Base-by-base conservation (phyloP, 2,329 filamentous ascomycete species). In the Aspergillus transmontanensis region DNA sequence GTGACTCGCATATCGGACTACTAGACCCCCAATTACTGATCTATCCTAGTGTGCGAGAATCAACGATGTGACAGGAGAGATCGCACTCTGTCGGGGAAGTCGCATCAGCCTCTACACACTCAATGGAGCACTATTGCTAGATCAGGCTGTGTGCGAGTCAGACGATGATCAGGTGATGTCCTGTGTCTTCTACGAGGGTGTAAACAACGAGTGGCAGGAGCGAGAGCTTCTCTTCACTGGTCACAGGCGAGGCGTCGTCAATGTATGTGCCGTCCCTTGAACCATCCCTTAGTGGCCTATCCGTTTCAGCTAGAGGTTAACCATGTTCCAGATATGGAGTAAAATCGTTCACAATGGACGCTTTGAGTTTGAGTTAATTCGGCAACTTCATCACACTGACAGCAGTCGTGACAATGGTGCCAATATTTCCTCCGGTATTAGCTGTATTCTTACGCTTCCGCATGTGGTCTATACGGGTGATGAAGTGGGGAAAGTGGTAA, bases 181-280 rank as follows among this genome's bases (percentile, higher is more conserved):
- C 1, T 95, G 93, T 67, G 92, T 94, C 3, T 97, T 97, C 76
- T 98, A 98, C 78, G 94, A 98, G 76, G 94, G 94, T 0, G 86
- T 89, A 0, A 90, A 90, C 2, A 95, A 93, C 70, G 95, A 98
- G 78, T 98, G 94, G 92, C 83, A 97, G 4, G 92, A 96, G 78
- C 89, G 90, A 60, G 89, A 90, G 64, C 83, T 99, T 50, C 82
- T 98, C 43, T 94, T 99, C 67, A 98, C 94, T 0, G 95, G 95
- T 0, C 95, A 98, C 75, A 85, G 87, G 66, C 84, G 89, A 58
- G 95, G 95, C 0, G 85, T 93, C 16, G 94, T 96, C 39, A 96
- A 96, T 71, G 88, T 78, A 64, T 69, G 74, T 68, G 34, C n/a
- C 30, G 23, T n/a, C 16, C 23, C 6, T 19, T 9, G 3, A 41